Evolutionary conservation across 2,329 filamentous ascomycete genomes (phyloP).

Genomic region (Fusarium anthophilum): DNA sequence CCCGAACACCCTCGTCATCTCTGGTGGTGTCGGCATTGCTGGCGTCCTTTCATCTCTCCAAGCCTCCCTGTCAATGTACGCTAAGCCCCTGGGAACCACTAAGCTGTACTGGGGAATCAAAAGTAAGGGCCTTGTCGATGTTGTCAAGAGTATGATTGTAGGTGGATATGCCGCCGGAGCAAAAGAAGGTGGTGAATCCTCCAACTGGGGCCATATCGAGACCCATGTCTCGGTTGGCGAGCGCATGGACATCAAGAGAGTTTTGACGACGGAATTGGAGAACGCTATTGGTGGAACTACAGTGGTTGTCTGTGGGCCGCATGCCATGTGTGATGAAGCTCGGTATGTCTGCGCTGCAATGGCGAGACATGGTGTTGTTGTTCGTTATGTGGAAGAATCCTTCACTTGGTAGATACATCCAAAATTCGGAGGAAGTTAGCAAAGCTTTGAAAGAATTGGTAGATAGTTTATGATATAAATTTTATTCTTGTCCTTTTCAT

Average conservation of each 20-base stretch:
- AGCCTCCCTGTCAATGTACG: conserved; percentile 30
- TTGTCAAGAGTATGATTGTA: conserved; percentile 38
- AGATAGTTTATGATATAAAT: not conserved
- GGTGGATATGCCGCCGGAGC: not conserved
- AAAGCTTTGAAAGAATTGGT: not conserved
- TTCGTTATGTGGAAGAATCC: conserved; percentile 41
- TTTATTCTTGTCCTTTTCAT: not conserved
- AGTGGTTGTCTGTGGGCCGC: conserved; percentile 44
- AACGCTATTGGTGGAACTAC: conserved; percentile 38
- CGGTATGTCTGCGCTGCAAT: conserved; percentile 39
- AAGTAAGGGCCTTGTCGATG: conserved; percentile 38
- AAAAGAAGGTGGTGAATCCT: not conserved
- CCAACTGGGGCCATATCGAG: conserved; percentile 42
- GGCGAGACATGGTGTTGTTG: conserved; percentile 36
- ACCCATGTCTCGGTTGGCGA: conserved; percentile 44
- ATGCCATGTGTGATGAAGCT: conserved; percentile 45
- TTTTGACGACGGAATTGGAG: conserved; percentile 40
- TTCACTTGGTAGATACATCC: conserved; percentile 11
- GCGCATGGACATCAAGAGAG: conserved; percentile 39
- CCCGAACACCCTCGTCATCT: conserved; percentile 43
- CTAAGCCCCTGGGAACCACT: conserved; percentile 32
- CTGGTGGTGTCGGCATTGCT: conserved; percentile 46
- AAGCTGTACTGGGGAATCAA: conserved; percentile 46
- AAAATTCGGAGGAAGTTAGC: not conserved
- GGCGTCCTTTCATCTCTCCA: conserved; percentile 42